Evolutionary conservation across 177 flowering plant genomes (phyloP), one percentile per base, ranked within the genome.

Genomic region (Telopea speciosissima): DNA sequence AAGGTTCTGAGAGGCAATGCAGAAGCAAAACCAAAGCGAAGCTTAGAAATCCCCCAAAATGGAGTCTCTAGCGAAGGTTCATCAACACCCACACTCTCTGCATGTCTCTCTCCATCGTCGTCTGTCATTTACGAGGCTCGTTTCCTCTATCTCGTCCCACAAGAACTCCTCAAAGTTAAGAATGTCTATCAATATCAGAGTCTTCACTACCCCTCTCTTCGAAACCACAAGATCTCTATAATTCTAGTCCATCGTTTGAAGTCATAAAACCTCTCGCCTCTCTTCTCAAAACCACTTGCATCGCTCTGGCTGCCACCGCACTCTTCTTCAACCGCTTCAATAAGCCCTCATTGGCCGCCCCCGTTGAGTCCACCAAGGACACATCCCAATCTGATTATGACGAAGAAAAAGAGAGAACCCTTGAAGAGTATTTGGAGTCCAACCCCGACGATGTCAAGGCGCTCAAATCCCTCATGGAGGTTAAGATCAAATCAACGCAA

Each of bases 381-480:
- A 56, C 77, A 11, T 33, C 71, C 9, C 63, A 68, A 11, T 54
- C 73, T 14, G 67, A 70, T 22, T 59, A 83, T 5, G 77, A 78
- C 0, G 87, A 77, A 16, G 90, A 85, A 62, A 81, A 74, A 63
- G 97, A 88, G 75, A 79, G 72, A 44, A 28, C 49, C 65, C 65
- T 90, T 0, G 89, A 89, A 49, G 86, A 88, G 82, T 69, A 77
- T 13, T 17, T 85, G 52, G 64, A 70, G 1, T 64, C 81, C 4
- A 58, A 80, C 72, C 87, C 90, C 0, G 69, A 83, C 12, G 96
- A 93, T 23, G 78, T 79, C 14, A 73, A 77, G 12, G 81, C 82
- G 3, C 80, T 95, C 8, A 82, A 76, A 65, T 77, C 81, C 8
- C 78, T 91, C 22, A 81, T 91, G 94, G 98, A 91, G 79, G 77